Evolutionary conservation across 306 rosid species (phyloP).

Genomic region (Glycine soja): DNA sequence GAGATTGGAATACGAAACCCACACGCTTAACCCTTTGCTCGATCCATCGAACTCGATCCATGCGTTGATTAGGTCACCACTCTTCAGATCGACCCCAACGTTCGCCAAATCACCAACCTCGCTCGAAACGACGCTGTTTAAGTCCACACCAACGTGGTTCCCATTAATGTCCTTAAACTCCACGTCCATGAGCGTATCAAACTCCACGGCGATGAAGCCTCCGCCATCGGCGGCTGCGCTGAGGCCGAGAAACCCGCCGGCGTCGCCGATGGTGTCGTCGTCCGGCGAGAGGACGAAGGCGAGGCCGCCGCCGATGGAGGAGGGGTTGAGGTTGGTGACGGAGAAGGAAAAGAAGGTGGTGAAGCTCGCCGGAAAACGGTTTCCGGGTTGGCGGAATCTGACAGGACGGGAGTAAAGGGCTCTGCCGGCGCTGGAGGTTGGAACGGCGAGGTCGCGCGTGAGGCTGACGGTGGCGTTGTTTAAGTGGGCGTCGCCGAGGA

Average conservation of each 20-base stretch:
- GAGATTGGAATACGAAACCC: conserved; percentile 90
- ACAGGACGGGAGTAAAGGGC: conserved; percentile 76
- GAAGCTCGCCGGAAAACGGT: conserved; percentile 65
- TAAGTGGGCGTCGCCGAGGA: conserved; percentile 93
- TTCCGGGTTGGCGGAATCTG: conserved; percentile 68
- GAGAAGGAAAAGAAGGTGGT: conserved; percentile 89
- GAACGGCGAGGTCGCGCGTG: conserved; percentile 94
- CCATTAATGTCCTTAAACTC: conserved; percentile 90
- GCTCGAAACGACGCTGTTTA: conserved; percentile 73
- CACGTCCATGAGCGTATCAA: conserved; percentile 91
- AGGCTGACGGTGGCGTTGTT: conserved; percentile 81
- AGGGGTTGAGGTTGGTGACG: conserved; percentile 76
- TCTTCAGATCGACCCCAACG: conserved; percentile 77
- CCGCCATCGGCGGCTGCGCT: conserved; percentile 21
- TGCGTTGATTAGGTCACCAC: conserved; percentile 79
- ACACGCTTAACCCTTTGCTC: conserved; percentile 57
- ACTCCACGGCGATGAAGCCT: conserved; percentile 81
- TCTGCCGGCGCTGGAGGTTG: conserved; percentile 83
- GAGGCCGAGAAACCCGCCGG: conserved; percentile 87
- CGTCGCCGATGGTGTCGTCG: conserved; percentile 62
- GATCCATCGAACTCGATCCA: conserved; percentile 91
- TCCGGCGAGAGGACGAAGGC: conserved; percentile 83
- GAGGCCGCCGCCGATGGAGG: conserved; percentile 93
- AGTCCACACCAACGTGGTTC: conserved; percentile 95
- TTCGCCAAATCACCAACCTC: conserved; percentile 66